Percentiles rank a stretch among this genome's conserved stretches.
phyloP scores from a whole-genome alignment of 2,329 filamentous ascomycete species.

The Calonectria hongkongensis region DNA sequence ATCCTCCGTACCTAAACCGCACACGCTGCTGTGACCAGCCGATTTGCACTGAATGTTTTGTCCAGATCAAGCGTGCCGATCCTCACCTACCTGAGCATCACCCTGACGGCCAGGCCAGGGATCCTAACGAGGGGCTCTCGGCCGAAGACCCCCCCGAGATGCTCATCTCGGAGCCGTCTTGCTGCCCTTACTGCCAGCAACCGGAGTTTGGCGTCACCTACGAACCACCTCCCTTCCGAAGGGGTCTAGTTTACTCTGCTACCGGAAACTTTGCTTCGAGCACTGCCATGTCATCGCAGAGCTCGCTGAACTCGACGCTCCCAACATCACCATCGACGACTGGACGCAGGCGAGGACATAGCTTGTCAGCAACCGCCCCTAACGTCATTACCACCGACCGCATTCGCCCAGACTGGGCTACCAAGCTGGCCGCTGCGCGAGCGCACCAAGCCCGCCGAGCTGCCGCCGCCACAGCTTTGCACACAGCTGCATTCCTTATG shows the following conservation, averaged over 20 bases:
- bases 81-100: slow-evolving; percentile 90
- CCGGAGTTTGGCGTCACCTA: slow-evolving; percentile 98
- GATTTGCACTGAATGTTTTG: slow-evolving; percentile 99
- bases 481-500: slow-evolving; percentile 95
- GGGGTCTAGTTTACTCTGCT: slow-evolving; percentile 82
- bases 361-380: slow-evolving; percentile 87
- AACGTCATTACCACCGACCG: slow-evolving; percentile 94
- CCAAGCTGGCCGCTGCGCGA: slow-evolving; percentile 89
- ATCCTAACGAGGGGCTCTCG: slow-evolving; percentile 60
- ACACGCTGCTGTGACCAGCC: slow-evolving; percentile 96
- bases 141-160: slow-evolving; percentile 75
- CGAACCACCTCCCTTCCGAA: slow-evolving; percentile 89
- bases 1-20: slow-evolving; percentile 94
- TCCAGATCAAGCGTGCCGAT: slow-evolving; percentile 97
- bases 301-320: slow-evolving; percentile 80
- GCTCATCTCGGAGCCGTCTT: slow-evolving; percentile 92
- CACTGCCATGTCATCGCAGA: slow-evolving; percentile 88
- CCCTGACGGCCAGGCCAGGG: slow-evolving; percentile 65
- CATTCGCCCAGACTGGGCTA: slow-evolving; percentile 94
- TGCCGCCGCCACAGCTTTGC: slow-evolving; percentile 93
- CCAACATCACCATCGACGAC: slow-evolving; percentile 61
- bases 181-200: slow-evolving; percentile 96
- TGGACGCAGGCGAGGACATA: slow-evolving; percentile 71
- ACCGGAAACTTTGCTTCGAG: slow-evolving; percentile 63
- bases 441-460: slow-evolving; percentile 90